Percentiles rank a stretch among this genome's conserved stretches.
phyloP scores from a whole-genome alignment of 2,329 filamentous ascomycete genomes.

The Verticillium dahliae region DNA sequence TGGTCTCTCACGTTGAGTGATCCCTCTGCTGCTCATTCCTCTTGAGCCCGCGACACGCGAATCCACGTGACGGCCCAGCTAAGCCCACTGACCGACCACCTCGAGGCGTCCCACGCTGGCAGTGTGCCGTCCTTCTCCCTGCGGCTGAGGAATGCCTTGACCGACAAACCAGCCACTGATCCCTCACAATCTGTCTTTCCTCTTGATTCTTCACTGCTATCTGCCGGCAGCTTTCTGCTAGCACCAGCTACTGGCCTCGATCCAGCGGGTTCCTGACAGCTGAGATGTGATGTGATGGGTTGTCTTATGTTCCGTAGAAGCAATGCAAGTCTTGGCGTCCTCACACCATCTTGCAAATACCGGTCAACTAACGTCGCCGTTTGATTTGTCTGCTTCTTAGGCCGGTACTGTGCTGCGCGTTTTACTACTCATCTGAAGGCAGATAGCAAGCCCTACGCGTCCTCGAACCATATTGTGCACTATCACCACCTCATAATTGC shows the following conservation, averaged over 20 bases:
- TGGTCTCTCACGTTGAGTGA: not conserved
- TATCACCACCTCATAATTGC: not conserved
- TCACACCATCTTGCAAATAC: not conserved
- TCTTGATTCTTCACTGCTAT: not conserved
- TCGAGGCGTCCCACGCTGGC: not conserved
- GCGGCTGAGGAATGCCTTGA: not conserved
- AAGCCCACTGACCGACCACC: not conserved
- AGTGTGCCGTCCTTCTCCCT: not conserved
- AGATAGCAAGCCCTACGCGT: not conserved
- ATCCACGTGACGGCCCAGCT: not conserved
- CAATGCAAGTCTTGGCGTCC: not conserved
- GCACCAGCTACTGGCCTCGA: not conserved
- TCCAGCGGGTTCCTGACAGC: not conserved
- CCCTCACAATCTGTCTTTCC: not conserved
- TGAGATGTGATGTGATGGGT: not conserved
- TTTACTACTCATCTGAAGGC: not conserved
- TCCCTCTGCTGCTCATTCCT: not conserved
- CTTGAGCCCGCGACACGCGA: not conserved
- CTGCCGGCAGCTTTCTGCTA: not conserved
- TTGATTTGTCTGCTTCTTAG: not conserved
- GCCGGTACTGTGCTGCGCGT: not conserved
- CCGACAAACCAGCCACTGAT: not conserved
- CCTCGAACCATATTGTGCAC: not conserved
- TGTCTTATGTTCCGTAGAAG: not conserved
- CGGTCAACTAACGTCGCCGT: not conserved